Conservation (phyloP, 345 rosid species). For the Murraya koenigii region DNA sequence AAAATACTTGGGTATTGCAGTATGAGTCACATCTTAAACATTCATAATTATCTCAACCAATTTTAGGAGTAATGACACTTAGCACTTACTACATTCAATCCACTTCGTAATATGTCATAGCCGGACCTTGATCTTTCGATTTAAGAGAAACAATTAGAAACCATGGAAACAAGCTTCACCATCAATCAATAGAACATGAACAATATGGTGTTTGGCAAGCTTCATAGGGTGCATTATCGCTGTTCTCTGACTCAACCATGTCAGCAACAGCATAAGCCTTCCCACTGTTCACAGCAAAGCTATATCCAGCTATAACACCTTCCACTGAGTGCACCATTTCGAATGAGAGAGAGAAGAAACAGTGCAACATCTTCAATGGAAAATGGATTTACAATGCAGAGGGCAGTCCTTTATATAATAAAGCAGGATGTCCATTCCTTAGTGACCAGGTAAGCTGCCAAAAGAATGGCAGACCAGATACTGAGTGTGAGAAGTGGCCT, state of each 20-base stretch:
- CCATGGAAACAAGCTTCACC: slow-evolving; percentile 15
- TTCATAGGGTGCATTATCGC: slow-evolving; percentile 26
- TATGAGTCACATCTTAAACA: too few species aligned
- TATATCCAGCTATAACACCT: neutral
- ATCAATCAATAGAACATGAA: slow-evolving; percentile 32
- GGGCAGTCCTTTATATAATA: slow-evolving; percentile 26
- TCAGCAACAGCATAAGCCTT: neutral
- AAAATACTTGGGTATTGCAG: too few species aligned
- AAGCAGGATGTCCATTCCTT: slow-evolving; percentile 40
- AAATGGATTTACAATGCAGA: slow-evolving; percentile 47
- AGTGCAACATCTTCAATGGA: slow-evolving; percentile 45
- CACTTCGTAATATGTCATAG: too few species aligned
- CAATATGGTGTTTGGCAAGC: slow-evolving; percentile 32
- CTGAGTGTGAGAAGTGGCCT: slow-evolving; percentile 44
- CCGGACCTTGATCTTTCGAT: neutral
- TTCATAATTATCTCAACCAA: too few species aligned
- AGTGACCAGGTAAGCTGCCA: slow-evolving; percentile 47
- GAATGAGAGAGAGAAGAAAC: neutral
- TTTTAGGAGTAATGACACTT: too few species aligned
- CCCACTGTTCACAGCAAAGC: slow-evolving; percentile 12
- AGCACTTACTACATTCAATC: too few species aligned
- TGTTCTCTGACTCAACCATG: slow-evolving; percentile 11
- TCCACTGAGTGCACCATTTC: neutral
- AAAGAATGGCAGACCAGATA: slow-evolving; percentile 47
- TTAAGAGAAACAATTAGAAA: too few species aligned